These are phyloP conservation scores for Luvunga scandens DNA, from an alignment of 345 rosid species.

Conservation along the genomic window DNA sequence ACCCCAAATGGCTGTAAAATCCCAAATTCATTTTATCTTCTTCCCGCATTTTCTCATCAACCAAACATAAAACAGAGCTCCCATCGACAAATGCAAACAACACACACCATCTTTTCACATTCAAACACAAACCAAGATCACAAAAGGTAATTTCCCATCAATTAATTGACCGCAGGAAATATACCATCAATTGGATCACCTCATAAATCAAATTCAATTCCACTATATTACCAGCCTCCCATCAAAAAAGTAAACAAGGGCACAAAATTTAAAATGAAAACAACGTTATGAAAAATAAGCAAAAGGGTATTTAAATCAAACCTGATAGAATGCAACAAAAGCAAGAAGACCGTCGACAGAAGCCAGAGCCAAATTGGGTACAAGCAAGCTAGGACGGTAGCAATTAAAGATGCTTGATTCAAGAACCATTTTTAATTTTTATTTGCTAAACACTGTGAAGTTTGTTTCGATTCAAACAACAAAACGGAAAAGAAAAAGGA, in stretches of 20 bases:
- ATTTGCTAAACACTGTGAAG: neutral
- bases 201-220: neutral
- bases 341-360: slow-evolving; percentile 33
- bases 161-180: too few species aligned
- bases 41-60: neutral
- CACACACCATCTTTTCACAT: neutral
- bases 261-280: neutral
- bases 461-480: neutral
- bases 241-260: too few species aligned
- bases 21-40: neutral
- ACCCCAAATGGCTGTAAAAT: neutral
- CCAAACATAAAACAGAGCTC: neutral
- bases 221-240: neutral
- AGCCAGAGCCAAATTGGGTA: slow-evolving; percentile 29
- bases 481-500: too few species aligned
- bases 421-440: slow-evolving; percentile 1
- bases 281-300: neutral
- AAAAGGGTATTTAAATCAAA: slow-evolving; percentile 6
- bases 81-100: neutral
- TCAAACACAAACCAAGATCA: neutral
- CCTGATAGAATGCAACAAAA: slow-evolving; percentile 40
- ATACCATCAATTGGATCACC: neutral
- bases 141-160: neutral
- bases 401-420: slow-evolving; percentile 17
- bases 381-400: slow-evolving; percentile 23